Base-by-base conservation (phyloP, 192 early-diverging fungal genomes). In the Coemansia sp. region DNA sequence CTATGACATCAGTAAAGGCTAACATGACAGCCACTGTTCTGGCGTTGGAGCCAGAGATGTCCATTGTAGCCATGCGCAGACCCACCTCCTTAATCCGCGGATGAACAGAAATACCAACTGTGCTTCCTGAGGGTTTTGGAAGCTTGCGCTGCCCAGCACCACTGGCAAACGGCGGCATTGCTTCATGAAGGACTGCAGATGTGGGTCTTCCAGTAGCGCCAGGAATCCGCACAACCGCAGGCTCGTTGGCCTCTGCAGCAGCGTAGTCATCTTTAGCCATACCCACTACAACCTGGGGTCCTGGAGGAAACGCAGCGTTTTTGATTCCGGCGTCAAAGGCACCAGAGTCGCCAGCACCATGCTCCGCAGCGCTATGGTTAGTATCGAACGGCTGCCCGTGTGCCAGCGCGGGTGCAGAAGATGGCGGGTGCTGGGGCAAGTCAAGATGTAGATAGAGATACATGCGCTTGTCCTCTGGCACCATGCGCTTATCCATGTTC, bases 21-120 rank as follows among this genome's bases (percentile, higher is more conserved):
- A 79, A 75, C 36, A 99, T 64, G 76, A 95, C 92, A n/a, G 96
- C 93, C 21, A 94, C 76, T 63, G 92, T 91, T 39, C 97, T 81
- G 0, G 95, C 94, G 69, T 95, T 98, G 14, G 95, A 92, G 5
- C 97, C 95, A 51, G 85, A 80, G 51, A 99, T 94, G 64, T 89
- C 90, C 76, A 90, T 88, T 29, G 94, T 85, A 5, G 88, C 87
- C 86, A 94, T 93, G 67, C 92, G 91, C 33, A 96, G 82, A 17
- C 95, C 96, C n/a, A 95, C 84, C 22, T 85, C 80, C 29, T 93
- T 76, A 52, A 99, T 89, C 14, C 87, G 87, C 5, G 97, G 95
- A 68, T 99, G 95, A 36, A 99, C 83, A 17, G 71, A 29, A 17
- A 71, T 71, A 32, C 67, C 74, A 2, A 57, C 66, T 46, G 66